Evolutionary conservation across 148 eudicot species (phyloP).

Genomic region (Diospyros kaki): DNA sequence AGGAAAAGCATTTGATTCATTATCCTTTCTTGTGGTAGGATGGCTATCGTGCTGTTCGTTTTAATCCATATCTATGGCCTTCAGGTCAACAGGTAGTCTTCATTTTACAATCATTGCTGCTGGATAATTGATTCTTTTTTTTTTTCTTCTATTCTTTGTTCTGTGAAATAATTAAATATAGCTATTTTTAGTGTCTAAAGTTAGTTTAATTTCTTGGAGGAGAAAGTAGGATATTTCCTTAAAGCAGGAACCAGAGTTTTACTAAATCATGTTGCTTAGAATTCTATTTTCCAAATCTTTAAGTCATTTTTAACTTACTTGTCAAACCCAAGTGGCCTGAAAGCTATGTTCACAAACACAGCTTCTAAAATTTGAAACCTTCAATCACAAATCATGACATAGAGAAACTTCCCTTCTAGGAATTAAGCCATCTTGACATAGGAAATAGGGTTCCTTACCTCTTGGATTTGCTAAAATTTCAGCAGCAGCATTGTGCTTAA

Average conservation of each 20-base stretch:
- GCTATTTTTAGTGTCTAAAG: background rate
- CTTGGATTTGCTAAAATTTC: too few relatives aligned
- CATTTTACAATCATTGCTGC: slow-evolving; percentile 5
- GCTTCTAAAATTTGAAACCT: too few relatives aligned
- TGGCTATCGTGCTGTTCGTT: slow-evolving; percentile 92
- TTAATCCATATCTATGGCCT: slow-evolving; percentile 94
- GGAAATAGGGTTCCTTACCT: too few relatives aligned
- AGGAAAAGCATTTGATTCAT: slow-evolving; percentile 6
- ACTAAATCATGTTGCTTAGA: too few relatives aligned
- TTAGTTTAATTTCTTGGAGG: background rate
- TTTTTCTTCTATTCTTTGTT: background rate
- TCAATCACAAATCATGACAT: too few relatives aligned
- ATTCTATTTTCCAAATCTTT: too few relatives aligned
- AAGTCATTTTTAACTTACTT: too few relatives aligned
- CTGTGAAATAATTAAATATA: background rate
- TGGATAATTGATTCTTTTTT: background rate
- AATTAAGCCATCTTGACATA: too few relatives aligned
- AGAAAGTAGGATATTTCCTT: background rate
- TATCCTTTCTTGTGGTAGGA: slow-evolving; percentile 43
- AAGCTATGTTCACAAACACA: too few relatives aligned
- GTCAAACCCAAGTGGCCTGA: too few relatives aligned
- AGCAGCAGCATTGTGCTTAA: background rate
- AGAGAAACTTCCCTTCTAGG: too few relatives aligned
- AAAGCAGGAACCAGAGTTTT: too few relatives aligned
- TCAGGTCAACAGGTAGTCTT: slow-evolving; percentile 62